Base-by-base conservation (phyloP, 371 early-diverging fungal genomes). In the Lichtheimia corymbifera region DNA sequence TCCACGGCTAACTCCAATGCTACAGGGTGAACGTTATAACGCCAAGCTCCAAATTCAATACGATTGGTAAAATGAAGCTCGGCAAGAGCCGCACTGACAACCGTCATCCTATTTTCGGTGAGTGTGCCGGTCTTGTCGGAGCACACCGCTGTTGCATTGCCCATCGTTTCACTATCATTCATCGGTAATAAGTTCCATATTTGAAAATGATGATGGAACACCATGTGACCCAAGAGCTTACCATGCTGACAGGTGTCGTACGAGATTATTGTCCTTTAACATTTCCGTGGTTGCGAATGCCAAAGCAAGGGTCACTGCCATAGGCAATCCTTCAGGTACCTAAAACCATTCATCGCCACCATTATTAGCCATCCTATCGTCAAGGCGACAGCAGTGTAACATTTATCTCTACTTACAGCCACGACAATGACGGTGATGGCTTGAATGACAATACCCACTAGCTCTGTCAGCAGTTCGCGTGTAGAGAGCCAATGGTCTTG, bases 111-210 rank as follows among this genome's bases (percentile, higher is more conserved):
- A 80, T 93, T 93, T 66, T 86, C 82, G 0, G 93, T 93, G 52
- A 93, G 76, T 5, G 93, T 93, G 3, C 93, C 94, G 9, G 93
- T 93, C 77, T 93, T 93, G 77, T 93, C 94, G 13, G 89, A 86
- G 76, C 93, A 93, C 35, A 93, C 88, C 17, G 89, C 87, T 6
- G 93, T 93, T 25, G 91, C 91, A 62, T 83, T 85, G 20, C 92
- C 92, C 93, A 92, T 93, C 25, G 90, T 93, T 73, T 93, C 94
- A 71, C 93, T 70, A 55, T n/a, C 14, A 27, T n/a, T 43, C 25
- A 55, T 27, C 51, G 42, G n/a, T 55, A 35, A 47, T 18, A 5
- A 47, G 35, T 35, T 35, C 35, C 35, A 9, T 35, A 9, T 35
- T 35, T 35, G 35, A 35, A 35, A 6, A 35, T 35, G 35, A 28